Evolutionary conservation across 495 filamentous ascomycete species (phyloP), one percentile per base, ranked within the genome.

Genomic region (Hypoxylon fragiforme): DNA sequence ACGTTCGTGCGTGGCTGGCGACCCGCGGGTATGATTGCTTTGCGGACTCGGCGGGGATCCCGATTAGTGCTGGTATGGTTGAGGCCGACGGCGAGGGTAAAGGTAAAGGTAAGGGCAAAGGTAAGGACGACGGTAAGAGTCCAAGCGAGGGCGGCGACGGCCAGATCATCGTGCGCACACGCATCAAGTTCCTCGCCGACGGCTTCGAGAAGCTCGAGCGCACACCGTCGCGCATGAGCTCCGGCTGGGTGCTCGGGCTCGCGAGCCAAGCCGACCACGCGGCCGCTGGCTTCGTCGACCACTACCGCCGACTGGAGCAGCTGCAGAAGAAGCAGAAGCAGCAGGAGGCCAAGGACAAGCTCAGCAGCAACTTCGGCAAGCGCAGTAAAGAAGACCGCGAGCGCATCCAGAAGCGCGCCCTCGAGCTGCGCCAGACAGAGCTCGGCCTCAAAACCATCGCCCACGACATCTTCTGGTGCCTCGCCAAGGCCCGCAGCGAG

Each of bases 1-100:
- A 66, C 3, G 54, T 75, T 8, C 45, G 50, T 2, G 50, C 34
- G 7, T 75, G 74, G 74, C 67, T 70, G 0, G 42, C 48, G 2
- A 52, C 65, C 0, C n/a, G 40, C 3, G 62, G 58, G 0, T 63
- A 57, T 43, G 21, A 31, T 1, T 32, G 34, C 7, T 35, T 37
- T 19, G 55, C 7, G n/a, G 62, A 60, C 35, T 68, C 59, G 3
- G 43, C 62, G 1, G 63, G 59, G 0, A 41, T 70, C 11, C 54
- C 63, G 11, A 32, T 54, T 24, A 7, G 13, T 9, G 6, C 31
- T 30, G 26, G 11, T 11, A n/a, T n/a, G n/a, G n/a, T 11, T 11
- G 26, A 30, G 26, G 5, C 5, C 26, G 26, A n/a, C n/a, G n/a
- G n/a, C n/a, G n/a, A n/a, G n/a, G n/a, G n/a, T n/a, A n/a, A n/a